phyloP scores from a whole-genome alignment of 2,329 filamentous ascomycete genomes.

The Aspergillus hiratsukae region DNA sequence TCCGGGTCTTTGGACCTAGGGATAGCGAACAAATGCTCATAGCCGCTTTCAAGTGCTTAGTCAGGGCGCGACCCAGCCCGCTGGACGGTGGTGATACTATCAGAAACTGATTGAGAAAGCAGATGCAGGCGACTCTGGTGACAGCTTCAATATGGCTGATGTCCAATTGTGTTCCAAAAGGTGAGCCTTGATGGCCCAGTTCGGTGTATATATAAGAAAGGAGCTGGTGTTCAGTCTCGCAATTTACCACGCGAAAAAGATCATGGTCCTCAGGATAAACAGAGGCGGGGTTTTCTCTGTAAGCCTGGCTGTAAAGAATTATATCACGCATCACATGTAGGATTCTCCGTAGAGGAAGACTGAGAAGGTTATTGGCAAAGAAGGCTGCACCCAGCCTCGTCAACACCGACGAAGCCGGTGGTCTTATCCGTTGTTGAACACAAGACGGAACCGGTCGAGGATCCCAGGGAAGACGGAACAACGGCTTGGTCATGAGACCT shows the following conservation, averaged over 20 bases:
- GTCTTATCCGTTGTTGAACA: conserved; percentile 25
- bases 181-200: neutral
- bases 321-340: conserved; percentile 27
- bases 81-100: conserved; percentile 31
- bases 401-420: conserved; percentile 21
- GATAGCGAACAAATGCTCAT: conserved; percentile 16
- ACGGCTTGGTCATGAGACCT: conserved; percentile 30
- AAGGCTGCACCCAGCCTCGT: conserved; percentile 25
- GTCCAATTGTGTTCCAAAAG: conserved; percentile 3
- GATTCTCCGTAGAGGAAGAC: conserved; percentile 21
- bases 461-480: conserved; percentile 32
- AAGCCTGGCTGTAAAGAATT: conserved; percentile 29
- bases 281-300: conserved; percentile 15
- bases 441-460: conserved; percentile 25
- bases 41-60: conserved; percentile 24
- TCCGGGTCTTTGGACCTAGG: conserved; percentile 11
- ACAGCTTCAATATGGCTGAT: conserved; percentile 27
- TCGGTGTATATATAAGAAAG: conserved; percentile 32
- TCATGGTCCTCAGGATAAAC: conserved; percentile 25
- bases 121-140: conserved; percentile 27
- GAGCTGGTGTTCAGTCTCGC: conserved; percentile 36
- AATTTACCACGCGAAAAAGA: conserved; percentile 30
- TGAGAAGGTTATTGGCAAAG: conserved; percentile 25
- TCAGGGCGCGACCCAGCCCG: conserved; percentile 32
- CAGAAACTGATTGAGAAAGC: conserved; percentile 28